Evolutionary conservation across 768 basidiomycete genomes (phyloP), one percentile per base, ranked within the genome.

Genomic region (Auricularia sp.): DNA sequence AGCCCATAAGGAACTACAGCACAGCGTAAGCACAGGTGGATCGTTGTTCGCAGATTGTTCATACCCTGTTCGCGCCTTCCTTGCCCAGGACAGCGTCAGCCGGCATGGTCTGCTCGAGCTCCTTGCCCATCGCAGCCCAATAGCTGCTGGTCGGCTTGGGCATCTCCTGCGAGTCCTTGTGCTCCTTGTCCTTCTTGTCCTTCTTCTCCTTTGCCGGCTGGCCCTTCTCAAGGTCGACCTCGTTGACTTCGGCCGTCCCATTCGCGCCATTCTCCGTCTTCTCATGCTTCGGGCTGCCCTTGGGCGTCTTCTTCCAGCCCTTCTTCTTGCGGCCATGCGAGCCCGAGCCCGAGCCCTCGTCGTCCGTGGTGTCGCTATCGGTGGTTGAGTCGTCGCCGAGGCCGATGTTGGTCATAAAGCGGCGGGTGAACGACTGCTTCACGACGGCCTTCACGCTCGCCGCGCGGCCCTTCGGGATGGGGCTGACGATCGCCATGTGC

Each of bases 401-500:
- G 29, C 88, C 86, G 36, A 93, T 89, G 54, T 85, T 84, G 67
- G 85, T 80, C 64, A 88, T 84, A 33, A 94, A 79, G 62, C 91
- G 86, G 67, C 90, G 88, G 0, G 90, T 89, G 37, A 94, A 78
- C 4, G 89, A 87, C 61, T 83, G 82, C 71, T 92, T 93, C 51
- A 90, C 90, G 3, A 85, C 89, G 68, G 90, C 83, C 81, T 92
- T 93, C 64, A 93, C 71, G 33, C 72, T 74, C 58, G 72, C 73
- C 1, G 67, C 71, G 47, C 63, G 39, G 21, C 65, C 73, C 70
- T 58, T 68, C 68, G 24, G 64, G 64, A 37, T 75, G 71, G 18
- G 70, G 66, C 56, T 86, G 63, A 94, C 91, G 69, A 95, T 89
- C 24, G 93, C 93, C 84, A 96, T 94, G 72, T 96, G 93, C 51